Percentiles rank a stretch among this genome's conserved stretches.
These are phyloP conservation scores for Peltaster fructicola DNA, from an alignment of 2,329 filamentous ascomycete species.

Conservation along the genomic window DNA sequence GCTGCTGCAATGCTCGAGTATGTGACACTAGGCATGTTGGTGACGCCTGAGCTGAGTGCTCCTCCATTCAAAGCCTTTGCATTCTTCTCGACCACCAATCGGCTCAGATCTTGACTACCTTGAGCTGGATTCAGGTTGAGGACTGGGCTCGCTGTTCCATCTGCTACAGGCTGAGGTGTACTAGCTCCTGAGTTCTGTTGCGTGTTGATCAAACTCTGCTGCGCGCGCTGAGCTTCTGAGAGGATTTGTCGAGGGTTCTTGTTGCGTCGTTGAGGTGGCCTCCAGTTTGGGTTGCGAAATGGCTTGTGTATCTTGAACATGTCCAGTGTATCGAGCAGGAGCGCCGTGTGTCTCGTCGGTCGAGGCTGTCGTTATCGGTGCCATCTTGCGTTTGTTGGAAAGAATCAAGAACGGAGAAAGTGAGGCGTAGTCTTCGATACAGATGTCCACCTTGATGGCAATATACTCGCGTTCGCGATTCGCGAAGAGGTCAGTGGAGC, in stretches of 20 bases:
- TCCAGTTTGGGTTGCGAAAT: constrained; percentile 84
- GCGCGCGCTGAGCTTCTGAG: constrained; percentile 69
- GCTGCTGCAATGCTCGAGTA: constrained; percentile 96
- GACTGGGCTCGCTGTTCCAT: constrained; percentile 29
- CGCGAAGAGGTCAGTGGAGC: no score
- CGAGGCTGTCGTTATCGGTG: constrained; percentile 48
- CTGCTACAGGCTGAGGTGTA: constrained; percentile 34
- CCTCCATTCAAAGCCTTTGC: constrained; percentile 19
- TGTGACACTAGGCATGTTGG: constrained; percentile 44
- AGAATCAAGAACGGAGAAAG: no score
- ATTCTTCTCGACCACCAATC: constrained; percentile 75
- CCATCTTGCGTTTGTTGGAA: constrained; percentile 25
- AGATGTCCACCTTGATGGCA: no score
- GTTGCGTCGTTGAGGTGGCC: constrained; percentile 85
- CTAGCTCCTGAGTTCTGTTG: constrained; percentile 57
- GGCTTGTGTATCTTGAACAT: constrained; percentile 71
- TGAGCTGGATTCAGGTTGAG: constrained; percentile 72
- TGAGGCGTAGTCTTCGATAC: no score
- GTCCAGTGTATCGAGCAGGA: constrained; percentile 80
- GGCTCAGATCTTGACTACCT: constrained; percentile 69
- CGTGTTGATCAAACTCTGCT: constrained; percentile 74
- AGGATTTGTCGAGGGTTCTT: constrained; percentile 98
- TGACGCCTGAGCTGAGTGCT: constrained; percentile 8
- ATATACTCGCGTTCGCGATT: no score
- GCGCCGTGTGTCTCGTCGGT: constrained; percentile 64